Percentiles rank a stretch among this genome's conserved stretches.
Evolutionary conservation across 2,329 filamentous ascomycete genomes (phyloP).

Genomic region (Neopestalotiopsis sp.): DNA sequence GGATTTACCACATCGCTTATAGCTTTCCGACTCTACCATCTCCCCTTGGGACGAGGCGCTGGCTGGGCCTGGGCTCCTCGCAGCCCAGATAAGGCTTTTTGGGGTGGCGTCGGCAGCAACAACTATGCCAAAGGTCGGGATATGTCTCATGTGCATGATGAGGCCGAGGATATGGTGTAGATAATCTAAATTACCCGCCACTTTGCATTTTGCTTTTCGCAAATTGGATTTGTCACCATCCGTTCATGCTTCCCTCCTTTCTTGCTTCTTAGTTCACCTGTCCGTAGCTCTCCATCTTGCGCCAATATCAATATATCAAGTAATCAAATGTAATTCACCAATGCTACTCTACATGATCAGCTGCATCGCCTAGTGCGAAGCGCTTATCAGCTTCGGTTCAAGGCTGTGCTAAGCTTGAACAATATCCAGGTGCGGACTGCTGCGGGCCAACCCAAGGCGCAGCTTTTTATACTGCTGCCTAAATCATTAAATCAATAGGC

Average conservation of each 20-base stretch:
- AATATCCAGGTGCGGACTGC: not conserved
- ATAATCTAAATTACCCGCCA: not conserved
- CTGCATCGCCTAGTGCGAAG: not conserved
- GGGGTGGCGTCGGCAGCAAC: constrained; percentile 1
- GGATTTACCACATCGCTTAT: not conserved
- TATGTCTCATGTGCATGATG: not conserved
- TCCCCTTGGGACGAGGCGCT: not conserved
- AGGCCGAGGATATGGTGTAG: not conserved
- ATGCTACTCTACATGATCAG: not conserved
- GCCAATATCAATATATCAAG: not conserved
- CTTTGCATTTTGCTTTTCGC: not conserved
- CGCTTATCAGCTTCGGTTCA: not conserved
- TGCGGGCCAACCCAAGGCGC: not conserved
- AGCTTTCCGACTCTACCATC: not conserved
- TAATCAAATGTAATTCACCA: not conserved
- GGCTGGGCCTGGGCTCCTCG: constrained; percentile 1
- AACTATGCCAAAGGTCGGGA: not conserved
- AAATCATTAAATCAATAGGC: not conserved
- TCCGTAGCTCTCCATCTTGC: not conserved
- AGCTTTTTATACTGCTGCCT: not conserved
- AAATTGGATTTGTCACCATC: too few relatives aligned
- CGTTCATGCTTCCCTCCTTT: not conserved
- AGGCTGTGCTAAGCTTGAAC: not conserved
- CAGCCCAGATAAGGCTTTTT: not conserved
- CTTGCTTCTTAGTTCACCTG: not conserved